Base-by-base conservation (phyloP, 805 yeast species). In the Diddensiella caesifluorescens region DNA sequence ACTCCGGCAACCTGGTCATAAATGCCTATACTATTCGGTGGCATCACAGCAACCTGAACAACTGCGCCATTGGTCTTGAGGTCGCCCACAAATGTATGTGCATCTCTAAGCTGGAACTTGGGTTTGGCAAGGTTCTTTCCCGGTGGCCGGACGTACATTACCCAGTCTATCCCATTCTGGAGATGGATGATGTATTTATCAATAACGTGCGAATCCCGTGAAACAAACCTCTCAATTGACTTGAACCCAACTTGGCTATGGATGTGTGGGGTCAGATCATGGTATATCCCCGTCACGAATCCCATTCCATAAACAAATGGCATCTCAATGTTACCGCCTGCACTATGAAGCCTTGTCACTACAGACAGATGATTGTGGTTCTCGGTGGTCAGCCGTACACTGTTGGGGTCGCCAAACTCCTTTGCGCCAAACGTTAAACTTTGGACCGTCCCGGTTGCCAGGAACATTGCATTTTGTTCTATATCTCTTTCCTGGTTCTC, bases 211-310 rank as follows among this genome's bases (percentile, higher is more conserved):
- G 57, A n/a, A 71, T 56, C 56, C 20, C 70, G 63, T 2, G 65
- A 59, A 1, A 67, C 64, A 1, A 52, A 59, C 22, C 61, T 65
- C 2, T 65, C 63, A 42, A 82, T 67, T 15, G 65, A 64, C 46
- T 71, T 74, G 41, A 83, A 67, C 0, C 94, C 95, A 21, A 83
- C 82, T 22, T 70, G 72, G 19, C 84, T 75, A n/a, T 71, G 69
- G 20, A 59, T 48, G n/a, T 31, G 27, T 4, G 65, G 63, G 9
- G 48, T 44, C 35, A 55, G 32, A 9, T 47, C 46, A 36, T 46
- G n/a, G 49, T 73, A 75, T 21, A 75, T 55, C 22, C 73, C 77
- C 3, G 79, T 69, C 4, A 67, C 66, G 48, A 75, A 68, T 15
- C 82, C 83, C 77, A 75, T 73, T 44, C 83, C 83, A 54, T 73